Conservation (phyloP, 148 eudicot genomes). For the Rhododendron griersonianum region DNA sequence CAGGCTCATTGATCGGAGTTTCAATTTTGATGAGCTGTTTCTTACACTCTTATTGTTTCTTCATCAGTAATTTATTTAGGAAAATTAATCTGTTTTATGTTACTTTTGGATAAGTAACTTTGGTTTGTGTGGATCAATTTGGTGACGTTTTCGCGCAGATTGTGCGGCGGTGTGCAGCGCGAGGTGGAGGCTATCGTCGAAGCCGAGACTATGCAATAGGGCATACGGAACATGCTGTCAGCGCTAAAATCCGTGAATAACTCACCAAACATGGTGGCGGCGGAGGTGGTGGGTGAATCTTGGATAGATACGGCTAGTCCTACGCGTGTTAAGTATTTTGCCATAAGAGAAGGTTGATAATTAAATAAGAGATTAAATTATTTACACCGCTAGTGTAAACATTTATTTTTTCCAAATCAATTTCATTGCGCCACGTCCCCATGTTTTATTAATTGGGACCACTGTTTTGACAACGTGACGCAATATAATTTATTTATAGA, state of each 20-base stretch:
- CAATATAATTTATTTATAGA: too few relatives aligned
- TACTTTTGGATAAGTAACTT: neutral
- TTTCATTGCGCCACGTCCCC: too few relatives aligned
- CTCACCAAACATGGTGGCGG: neutral
- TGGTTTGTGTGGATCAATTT: neutral
- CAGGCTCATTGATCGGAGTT: neutral
- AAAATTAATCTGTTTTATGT: too few relatives aligned
- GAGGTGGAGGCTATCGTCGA: conserved; percentile 18
- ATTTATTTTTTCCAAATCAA: too few relatives aligned
- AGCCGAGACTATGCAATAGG: conserved; percentile 19
- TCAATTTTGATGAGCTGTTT: too few relatives aligned
- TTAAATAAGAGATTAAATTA: neutral
- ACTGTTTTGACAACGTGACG: too few relatives aligned
- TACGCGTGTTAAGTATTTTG: neutral
- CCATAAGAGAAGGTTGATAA: neutral
- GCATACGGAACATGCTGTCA: conserved; percentile 25
- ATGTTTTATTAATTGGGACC: too few relatives aligned
- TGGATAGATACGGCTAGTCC: neutral
- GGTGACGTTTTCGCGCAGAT: neutral
- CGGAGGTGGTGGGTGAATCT: neutral
- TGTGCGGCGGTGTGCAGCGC: conserved; percentile 8
- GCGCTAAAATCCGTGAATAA: conserved; percentile 16
- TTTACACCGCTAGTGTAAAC: too few relatives aligned
- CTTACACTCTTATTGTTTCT: too few relatives aligned
- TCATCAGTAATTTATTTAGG: too few relatives aligned